phyloP scores from a whole-genome alignment of 2,329 filamentous ascomycete species.

The Fusarium mangiferae region DNA sequence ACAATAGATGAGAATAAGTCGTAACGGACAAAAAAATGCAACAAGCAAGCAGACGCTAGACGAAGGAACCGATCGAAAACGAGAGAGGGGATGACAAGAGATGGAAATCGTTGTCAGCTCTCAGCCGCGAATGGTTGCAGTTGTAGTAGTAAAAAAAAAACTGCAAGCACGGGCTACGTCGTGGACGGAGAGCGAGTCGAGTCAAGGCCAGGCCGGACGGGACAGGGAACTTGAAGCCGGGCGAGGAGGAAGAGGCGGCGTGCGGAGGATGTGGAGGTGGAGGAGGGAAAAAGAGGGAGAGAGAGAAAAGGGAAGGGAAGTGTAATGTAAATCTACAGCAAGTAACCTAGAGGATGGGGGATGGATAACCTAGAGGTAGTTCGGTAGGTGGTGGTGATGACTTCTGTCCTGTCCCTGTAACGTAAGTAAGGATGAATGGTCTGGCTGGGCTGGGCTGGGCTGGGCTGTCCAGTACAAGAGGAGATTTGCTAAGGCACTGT shows the following conservation, averaged over 20 bases:
- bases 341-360: slow-evolving; percentile 17
- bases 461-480: slow-evolving; percentile 21
- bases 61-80: slow-evolving; percentile 36
- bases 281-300: slow-evolving; percentile 27
- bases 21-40: slow-evolving; percentile 28
- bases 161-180: slow-evolving; percentile 29
- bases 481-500: slow-evolving; percentile 46
- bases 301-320: slow-evolving; percentile 7
- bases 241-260: slow-evolving; percentile 36
- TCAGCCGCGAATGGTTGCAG: slow-evolving; percentile 38
- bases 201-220: slow-evolving; percentile 31
- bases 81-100: slow-evolving; percentile 26
- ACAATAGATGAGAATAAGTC: slow-evolving; percentile 33
- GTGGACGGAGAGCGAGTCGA: slow-evolving; percentile 32
- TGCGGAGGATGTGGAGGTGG: slow-evolving; percentile 20
- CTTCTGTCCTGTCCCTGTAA: slow-evolving; percentile 39
- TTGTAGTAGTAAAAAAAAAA: slow-evolving; percentile 12
- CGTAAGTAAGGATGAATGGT: not conserved
- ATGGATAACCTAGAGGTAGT: slow-evolving; percentile 25
- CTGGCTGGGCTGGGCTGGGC: not conserved
- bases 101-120: slow-evolving; percentile 38
- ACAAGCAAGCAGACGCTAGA: slow-evolving; percentile 42
- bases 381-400: slow-evolving; percentile 45
- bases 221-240: slow-evolving; percentile 27
- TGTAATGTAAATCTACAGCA: slow-evolving; percentile 11